Conservation (phyloP, 495 filamentous ascomycete genomes). For the Rostrohypoxylon terebratum region DNA sequence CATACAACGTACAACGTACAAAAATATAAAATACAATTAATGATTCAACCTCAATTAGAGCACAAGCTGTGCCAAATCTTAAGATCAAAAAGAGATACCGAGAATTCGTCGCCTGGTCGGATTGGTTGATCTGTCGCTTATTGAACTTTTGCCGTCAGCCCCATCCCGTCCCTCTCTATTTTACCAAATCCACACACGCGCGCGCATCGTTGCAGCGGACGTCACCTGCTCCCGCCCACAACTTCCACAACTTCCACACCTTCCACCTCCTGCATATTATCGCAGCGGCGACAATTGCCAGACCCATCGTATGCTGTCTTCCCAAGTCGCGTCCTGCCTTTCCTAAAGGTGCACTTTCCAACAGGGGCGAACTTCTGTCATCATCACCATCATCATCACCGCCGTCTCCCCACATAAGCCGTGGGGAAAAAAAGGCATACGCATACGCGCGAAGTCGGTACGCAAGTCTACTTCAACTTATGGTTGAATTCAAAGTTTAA, state of each 20-base stretch:
- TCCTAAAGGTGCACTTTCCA: background rate
- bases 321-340: background rate
- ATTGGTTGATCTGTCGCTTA: background rate
- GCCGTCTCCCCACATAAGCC: background rate
- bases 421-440: background rate
- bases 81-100: background rate
- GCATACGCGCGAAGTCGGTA: background rate
- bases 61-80: background rate
- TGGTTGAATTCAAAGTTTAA: background rate
- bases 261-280: background rate
- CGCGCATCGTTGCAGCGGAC: constrained; percentile 20
- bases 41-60: background rate
- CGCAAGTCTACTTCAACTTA: background rate
- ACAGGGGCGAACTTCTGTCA: background rate
- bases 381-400: constrained; percentile 7
- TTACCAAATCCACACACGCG: constrained; percentile 9
- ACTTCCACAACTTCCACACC: background rate
- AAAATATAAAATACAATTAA: constrained; percentile 11
- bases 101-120: background rate
- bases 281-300: background rate
- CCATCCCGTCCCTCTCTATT: constrained; percentile 6
- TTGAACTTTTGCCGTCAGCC: background rate
- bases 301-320: background rate
- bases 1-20: constrained; percentile 6
- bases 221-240: background rate